phyloP scores from a whole-genome alignment of 2,329 filamentous ascomycete species.

The Blumeria graminis region DNA sequence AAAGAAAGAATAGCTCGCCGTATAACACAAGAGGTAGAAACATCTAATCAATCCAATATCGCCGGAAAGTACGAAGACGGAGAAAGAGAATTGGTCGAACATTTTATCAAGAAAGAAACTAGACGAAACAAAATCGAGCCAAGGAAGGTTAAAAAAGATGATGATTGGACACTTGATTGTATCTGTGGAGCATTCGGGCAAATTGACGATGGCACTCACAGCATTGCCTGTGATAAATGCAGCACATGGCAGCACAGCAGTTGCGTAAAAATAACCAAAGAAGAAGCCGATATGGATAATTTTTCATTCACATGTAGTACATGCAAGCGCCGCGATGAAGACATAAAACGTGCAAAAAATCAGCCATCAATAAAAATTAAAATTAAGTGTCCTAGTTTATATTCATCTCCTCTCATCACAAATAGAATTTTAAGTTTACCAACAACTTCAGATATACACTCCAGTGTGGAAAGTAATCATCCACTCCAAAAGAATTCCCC shows the following conservation, averaged over 20 bases:
- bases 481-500: not conserved
- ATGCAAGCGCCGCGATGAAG: slow-evolving; percentile 46
- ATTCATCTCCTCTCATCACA: slow-evolving; percentile 16
- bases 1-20: slow-evolving; percentile 70
- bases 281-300: slow-evolving; percentile 59
- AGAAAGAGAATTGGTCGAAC: slow-evolving; percentile 44
- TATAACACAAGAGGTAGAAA: slow-evolving; percentile 60
- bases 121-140: slow-evolving; percentile 57
- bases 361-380: slow-evolving; percentile 32
- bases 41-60: slow-evolving; percentile 56
- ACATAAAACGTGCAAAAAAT: slow-evolving; percentile 33
- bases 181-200: slow-evolving; percentile 75
- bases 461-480: not conserved
- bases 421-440: not conserved
- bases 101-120: slow-evolving; percentile 60
- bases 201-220: slow-evolving; percentile 84
- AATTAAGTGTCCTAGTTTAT: slow-evolving; percentile 23
- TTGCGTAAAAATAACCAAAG: slow-evolving; percentile 58
- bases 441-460: not conserved
- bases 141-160: slow-evolving; percentile 39
- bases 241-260: slow-evolving; percentile 94
- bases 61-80: slow-evolving; percentile 33
- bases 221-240: slow-evolving; percentile 80
- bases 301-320: slow-evolving; percentile 70
- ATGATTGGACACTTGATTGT: slow-evolving; percentile 90